Percentiles rank a stretch among this genome's conserved stretches.
Evolutionary conservation across 2,329 filamentous ascomycete species (phyloP).

Genomic region (Penicillium brevicompactum): DNA sequence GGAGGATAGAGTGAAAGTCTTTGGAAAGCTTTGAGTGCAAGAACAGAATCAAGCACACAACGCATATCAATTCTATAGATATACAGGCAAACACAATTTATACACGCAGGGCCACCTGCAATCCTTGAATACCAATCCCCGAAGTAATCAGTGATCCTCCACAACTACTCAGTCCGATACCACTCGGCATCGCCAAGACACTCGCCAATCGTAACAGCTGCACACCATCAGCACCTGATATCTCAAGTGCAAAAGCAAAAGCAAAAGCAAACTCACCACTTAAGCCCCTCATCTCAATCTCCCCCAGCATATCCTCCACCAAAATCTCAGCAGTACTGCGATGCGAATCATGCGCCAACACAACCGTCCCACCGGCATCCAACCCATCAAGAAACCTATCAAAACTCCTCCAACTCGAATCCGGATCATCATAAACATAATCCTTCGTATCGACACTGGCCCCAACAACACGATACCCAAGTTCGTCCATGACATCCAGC

Average conservation of each 20-base stretch:
- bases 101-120: not conserved
- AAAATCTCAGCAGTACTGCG: conserved; percentile 37
- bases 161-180: conserved; percentile 44
- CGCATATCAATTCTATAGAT: not conserved
- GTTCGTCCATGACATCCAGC: conserved; percentile 38
- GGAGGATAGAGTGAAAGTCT: conserved; percentile 68
- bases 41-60: not conserved
- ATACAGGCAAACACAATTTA: not conserved
- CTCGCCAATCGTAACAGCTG: conserved; percentile 58
- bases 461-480: conserved; percentile 50
- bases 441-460: conserved; percentile 49
- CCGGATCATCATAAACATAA: conserved; percentile 38
- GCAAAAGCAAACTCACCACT: conserved; percentile 23
- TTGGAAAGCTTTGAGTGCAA: conserved; percentile 39
- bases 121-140: too few relatives aligned
- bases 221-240: not conserved
- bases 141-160: too few relatives aligned
- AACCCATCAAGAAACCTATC: conserved; percentile 36
- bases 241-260: not conserved
- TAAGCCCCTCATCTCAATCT: conserved; percentile 46
- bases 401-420: conserved; percentile 31
- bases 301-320: conserved; percentile 36
- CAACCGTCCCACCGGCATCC: conserved; percentile 34
- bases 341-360: conserved; percentile 43
- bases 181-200: conserved; percentile 59